phyloP scores from a whole-genome alignment of 202 grass and related monocot genomes.

The Zizania palustris region DNA sequence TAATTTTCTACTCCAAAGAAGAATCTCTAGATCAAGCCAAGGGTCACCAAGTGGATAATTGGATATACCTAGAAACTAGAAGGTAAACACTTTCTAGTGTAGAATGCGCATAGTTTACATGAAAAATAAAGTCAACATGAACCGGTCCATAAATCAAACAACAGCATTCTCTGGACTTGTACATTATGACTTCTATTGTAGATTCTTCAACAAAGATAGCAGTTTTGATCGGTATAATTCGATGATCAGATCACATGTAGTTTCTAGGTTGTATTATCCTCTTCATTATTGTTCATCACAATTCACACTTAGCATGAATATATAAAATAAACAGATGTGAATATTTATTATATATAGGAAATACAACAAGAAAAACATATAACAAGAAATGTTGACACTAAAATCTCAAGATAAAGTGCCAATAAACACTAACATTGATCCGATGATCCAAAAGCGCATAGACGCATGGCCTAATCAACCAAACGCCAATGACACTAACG shows the following conservation, averaged over 20 bases:
- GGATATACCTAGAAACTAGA: background rate
- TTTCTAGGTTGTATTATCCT: background rate
- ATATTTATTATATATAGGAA: background rate
- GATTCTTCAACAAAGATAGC: background rate
- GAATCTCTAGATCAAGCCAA: background rate
- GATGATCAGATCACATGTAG: background rate
- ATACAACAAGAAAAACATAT: slow-evolving; percentile 4
- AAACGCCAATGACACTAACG: no score
- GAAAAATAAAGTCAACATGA: slow-evolving; percentile 18
- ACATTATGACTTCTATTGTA: background rate
- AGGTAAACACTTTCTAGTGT: background rate
- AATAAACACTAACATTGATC: no score
- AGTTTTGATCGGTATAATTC: background rate
- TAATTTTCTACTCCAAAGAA: background rate
- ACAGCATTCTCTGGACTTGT: background rate
- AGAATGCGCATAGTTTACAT: background rate
- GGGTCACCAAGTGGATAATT: background rate
- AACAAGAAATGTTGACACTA: no score
- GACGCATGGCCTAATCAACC: no score
- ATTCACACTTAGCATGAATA: background rate
- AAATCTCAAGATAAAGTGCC: no score
- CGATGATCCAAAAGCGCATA: no score
- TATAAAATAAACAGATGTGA: background rate
- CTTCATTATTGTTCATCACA: background rate
- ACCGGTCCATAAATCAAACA: background rate